Base-by-base conservation (phyloP, 2,329 filamentous ascomycete species). In the Dryadomyces sulphureus region DNA sequence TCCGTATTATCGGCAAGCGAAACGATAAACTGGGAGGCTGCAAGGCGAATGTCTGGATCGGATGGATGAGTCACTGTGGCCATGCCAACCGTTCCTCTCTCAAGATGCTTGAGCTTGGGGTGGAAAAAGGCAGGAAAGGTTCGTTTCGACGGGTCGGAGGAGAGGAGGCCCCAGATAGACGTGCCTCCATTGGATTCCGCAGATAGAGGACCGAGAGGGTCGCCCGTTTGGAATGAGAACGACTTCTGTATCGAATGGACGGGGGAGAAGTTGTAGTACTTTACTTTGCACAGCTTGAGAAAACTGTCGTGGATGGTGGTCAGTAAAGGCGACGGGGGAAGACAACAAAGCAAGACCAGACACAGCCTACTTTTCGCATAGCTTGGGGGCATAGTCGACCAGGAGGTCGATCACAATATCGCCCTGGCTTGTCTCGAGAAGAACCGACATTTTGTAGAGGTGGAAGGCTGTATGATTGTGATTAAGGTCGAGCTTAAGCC, bases 251-350 rank as follows among this genome's bases (percentile, higher is more conserved):
- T 77, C 54, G 82, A 88, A 66, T 95, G 86, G 46, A 96, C 69
- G 22, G 90, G 92, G 6, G 88, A 81, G 63, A 93, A 96, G 69
- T 96, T 96, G 78, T 95, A 98, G 68, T 96, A 98, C 69, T 95
- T 98, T 65, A 88, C 72, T 68, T 96, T 96, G 77, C 92, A 95
- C 56, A 98, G 84, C 73, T 98, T 96, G 48, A 98, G 70, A 63
- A 98, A 96, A 73, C 87, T 93, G 63, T 68, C 71, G 69, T 68
- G 57, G 2, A 25, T 41, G 24, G 38, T 24, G 40, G 47, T 19
- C 11, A 39, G 35, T 5, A 21, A 17, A n/a, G n/a, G n/a, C n/a
- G n/a, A n/a, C n/a, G n/a, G n/a, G n/a, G n/a, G 27, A n/a, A 39
- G 12, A 34, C 5, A 16, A 22, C 6, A 30, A 12, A 16, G 17